These are phyloP conservation scores for Trichoderma arundinaceum DNA, from an alignment of 2,329 filamentous ascomycete genomes.

Conservation along the genomic window DNA sequence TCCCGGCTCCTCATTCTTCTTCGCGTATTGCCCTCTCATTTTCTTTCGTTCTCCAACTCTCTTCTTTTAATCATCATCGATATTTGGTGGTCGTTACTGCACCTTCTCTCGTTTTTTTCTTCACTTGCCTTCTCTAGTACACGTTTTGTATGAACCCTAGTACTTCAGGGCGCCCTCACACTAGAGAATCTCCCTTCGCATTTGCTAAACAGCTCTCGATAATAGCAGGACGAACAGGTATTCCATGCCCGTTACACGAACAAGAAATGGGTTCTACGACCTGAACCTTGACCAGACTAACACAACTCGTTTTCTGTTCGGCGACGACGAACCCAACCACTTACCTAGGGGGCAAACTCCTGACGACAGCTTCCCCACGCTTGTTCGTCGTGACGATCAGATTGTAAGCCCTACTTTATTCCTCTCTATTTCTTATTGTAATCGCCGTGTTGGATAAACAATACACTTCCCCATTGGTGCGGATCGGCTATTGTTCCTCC, in stretches of 20 bases:
- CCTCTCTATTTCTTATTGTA: neutral
- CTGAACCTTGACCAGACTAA: constrained; percentile 80
- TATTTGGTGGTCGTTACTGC: no score
- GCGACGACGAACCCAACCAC: constrained; percentile 72
- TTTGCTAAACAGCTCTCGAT: constrained; percentile 36
- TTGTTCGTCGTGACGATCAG: constrained; percentile 68
- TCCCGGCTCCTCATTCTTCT: neutral
- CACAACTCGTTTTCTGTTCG: constrained; percentile 84
- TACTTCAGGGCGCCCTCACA: neutral
- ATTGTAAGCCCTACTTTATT: constrained; percentile 53
- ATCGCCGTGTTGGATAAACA: neutral
- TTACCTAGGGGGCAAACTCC: constrained; percentile 59
- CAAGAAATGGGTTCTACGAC: constrained; percentile 70
- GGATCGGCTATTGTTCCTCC: neutral
- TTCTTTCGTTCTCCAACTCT: no score
- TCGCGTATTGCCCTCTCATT: neutral
- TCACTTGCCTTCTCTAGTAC: neutral
- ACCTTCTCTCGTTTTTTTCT: no score
- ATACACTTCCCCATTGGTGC: neutral
- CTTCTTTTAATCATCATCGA: no score
- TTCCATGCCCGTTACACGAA: constrained; percentile 85
- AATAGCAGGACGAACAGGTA: constrained; percentile 78
- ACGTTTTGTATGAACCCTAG: neutral
- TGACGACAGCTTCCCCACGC: constrained; percentile 86
- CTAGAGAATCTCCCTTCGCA: neutral